Evolutionary conservation across 2,329 filamentous ascomycete species (phyloP).

Genomic region (Fusarium domesticum): DNA sequence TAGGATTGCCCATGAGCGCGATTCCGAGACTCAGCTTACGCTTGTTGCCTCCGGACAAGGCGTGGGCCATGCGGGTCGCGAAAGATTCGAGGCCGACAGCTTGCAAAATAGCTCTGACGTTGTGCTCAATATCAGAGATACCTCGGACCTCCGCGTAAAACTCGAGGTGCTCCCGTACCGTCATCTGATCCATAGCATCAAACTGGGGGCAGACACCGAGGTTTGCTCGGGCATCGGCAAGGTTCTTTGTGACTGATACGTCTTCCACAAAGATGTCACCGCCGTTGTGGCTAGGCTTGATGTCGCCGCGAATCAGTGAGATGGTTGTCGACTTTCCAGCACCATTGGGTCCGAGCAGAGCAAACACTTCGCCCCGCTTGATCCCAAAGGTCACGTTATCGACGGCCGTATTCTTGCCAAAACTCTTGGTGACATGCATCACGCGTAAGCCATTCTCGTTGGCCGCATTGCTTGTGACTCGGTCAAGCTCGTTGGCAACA

Average conservation of each 20-base stretch:
- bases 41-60: constrained; percentile 87
- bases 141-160: constrained; percentile 88
- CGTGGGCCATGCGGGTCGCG: constrained; percentile 69
- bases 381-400: constrained; percentile 85
- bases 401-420: constrained; percentile 74
- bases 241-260: constrained; percentile 68
- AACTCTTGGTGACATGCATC: constrained; percentile 75
- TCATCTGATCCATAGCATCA: constrained; percentile 88
- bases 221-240: constrained; percentile 68
- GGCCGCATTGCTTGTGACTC: constrained; percentile 47
- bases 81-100: constrained; percentile 77
- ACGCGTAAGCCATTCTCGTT: constrained; percentile 69
- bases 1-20: constrained; percentile 87
- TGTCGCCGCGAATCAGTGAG: constrained; percentile 83
- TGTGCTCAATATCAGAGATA: constrained; percentile 69
- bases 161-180: constrained; percentile 76
- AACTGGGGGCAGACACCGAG: constrained; percentile 91
- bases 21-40: constrained; percentile 88
- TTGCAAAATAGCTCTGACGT: constrained; percentile 72
- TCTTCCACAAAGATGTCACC: constrained; percentile 81
- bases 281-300: constrained; percentile 65
- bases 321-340: constrained; percentile 92
- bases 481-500: constrained; percentile 60
- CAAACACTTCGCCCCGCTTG: constrained; percentile 77
- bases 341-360: constrained; percentile 84